Evolutionary conservation across 345 rosid genomes (phyloP), one percentile per base, ranked within the genome.

Genomic region (Adansonia digitata): DNA sequence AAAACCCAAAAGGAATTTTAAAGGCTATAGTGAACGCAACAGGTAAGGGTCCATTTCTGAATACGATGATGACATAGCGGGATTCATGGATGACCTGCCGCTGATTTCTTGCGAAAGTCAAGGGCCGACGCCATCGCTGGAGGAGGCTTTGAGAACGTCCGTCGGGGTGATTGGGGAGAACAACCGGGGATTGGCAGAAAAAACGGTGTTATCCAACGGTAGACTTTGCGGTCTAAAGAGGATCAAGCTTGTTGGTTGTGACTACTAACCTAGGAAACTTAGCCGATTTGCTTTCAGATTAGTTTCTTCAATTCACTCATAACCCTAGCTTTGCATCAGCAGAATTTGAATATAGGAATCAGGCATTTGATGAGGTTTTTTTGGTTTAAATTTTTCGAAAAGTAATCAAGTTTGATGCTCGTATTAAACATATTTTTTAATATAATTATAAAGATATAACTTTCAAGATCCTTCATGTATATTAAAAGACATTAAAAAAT

Each of bases 201-300:
- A 87, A 64, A 77, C 82, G 39, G 86, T 89, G 43, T 59, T 89
- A 48, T 35, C 74, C 29, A 80, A 75, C 0, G 84, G 89, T 48
- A 63, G 73, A 64, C 62, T 83, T 37, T 84, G 82, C 43, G 82
- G 75, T 0, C 81, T 83, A 46, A 87, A 87, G 83, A 80, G 91
- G 78, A 81, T 87, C 79, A 86, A 86, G 85, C 80, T 87, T 60
- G 84, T 87, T 66, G 75, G 87, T 15, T 81, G 66, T 31, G 80
- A 86, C 60, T 87, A 87, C 60, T 83, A 61, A 71, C 93, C 93
- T 4, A 83, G 93, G 93, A 67, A 86, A 86, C 82, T 83, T 87
- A 3, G 86, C 86, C 20, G 87, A 86, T 71, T 79, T 87, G 46
- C 91, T 87, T 37, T 74, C 86, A 4, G 86, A 91, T 87, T 59